phyloP scores from a whole-genome alignment of 371 early-diverging fungal species.

The Funneliformis caledonium region DNA sequence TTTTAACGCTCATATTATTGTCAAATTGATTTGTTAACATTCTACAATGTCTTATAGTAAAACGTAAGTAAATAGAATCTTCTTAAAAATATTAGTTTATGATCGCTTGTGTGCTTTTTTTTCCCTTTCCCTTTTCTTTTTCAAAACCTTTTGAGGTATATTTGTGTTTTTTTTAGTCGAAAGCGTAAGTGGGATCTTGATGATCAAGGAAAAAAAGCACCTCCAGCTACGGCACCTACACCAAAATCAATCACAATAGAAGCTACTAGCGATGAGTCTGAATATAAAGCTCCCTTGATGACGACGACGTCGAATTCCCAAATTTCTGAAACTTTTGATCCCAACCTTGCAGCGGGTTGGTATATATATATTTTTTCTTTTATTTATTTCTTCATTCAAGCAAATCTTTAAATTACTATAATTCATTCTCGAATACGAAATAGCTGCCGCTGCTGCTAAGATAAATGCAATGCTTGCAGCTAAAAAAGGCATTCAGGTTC shows the following conservation, averaged over 20 bases:
- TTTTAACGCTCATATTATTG: not conserved
- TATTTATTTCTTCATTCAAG: not conserved
- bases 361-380: not conserved
- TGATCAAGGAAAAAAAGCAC: constrained; percentile 43
- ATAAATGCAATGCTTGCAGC: constrained; percentile 65
- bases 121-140: not conserved
- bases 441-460: constrained; percentile 61
- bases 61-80: not conserved
- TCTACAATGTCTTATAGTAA: not conserved
- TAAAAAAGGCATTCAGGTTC: constrained; percentile 51
- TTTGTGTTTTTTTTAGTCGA: constrained; percentile 41
- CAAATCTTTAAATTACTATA: not conserved
- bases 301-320: constrained; percentile 17
- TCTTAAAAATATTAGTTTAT: not conserved
- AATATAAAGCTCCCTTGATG: constrained; percentile 5
- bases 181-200: constrained; percentile 55
- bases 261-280: constrained; percentile 12
- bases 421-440: not conserved
- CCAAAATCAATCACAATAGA: constrained; percentile 22
- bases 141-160: not conserved
- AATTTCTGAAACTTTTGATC: constrained; percentile 28
- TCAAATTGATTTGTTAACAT: not conserved
- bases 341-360: constrained; percentile 37
- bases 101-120: not conserved
- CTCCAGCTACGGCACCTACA: constrained; percentile 33